phyloP scores from a whole-genome alignment of 495 filamentous ascomycete species.

The Penicillium subrubescens region DNA sequence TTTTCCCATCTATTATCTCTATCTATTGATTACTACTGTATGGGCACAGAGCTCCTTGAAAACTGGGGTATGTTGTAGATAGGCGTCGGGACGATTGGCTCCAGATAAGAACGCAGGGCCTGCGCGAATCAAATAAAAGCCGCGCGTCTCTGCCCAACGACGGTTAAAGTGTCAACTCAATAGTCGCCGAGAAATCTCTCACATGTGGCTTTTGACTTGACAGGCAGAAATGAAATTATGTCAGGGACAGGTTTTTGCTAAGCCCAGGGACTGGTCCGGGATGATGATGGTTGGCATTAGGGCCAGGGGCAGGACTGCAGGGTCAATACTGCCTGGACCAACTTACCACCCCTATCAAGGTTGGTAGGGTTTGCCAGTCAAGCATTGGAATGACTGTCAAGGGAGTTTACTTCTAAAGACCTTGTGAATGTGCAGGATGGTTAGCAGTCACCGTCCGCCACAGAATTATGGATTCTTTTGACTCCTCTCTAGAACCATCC shows the following conservation, averaged over 20 bases:
- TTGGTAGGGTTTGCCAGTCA: not conserved
- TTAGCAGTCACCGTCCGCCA: not conserved
- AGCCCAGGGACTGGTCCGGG: not conserved
- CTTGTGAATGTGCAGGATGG: no score
- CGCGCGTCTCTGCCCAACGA: not conserved
- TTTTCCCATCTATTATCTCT: not conserved
- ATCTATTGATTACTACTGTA: not conserved
- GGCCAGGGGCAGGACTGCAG: not conserved
- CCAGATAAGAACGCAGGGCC: slow-evolving; percentile 3
- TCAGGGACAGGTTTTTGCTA: not conserved
- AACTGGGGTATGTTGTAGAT: not conserved
- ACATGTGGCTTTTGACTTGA: not conserved
- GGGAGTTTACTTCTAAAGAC: no score
- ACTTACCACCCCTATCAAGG: not conserved
- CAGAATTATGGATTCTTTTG: no score
- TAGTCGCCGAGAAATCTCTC: slow-evolving; percentile 2
- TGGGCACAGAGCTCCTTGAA: not conserved
- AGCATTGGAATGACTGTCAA: no score
- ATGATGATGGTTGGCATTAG: not conserved
- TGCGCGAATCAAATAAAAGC: slow-evolving; percentile 17
- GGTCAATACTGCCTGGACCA: not conserved
- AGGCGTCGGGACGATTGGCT: slow-evolving; percentile 5
- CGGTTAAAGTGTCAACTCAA: not conserved
- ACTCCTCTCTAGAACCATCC: not conserved
- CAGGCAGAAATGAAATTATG: not conserved